phyloP scores from a whole-genome alignment of 1,284 basidiomycete species.

The Vanrija sp. region DNA sequence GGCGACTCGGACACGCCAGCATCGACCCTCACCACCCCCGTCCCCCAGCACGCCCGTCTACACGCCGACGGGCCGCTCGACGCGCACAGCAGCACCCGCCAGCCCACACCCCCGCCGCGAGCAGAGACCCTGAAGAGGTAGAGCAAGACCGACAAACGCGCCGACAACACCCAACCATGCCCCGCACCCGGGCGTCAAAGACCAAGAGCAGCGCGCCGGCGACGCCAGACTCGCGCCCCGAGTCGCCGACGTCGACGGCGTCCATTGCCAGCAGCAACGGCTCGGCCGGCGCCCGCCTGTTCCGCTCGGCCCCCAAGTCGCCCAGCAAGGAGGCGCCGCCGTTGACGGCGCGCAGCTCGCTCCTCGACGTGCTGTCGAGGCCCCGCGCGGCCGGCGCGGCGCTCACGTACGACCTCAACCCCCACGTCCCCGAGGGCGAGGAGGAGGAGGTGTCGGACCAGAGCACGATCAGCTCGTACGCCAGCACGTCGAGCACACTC shows the following conservation, averaged over 20 bases:
- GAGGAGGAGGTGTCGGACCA: conserved; percentile 38
- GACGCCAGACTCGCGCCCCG: background rate
- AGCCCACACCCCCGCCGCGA: too few species aligned
- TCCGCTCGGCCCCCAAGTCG: background rate
- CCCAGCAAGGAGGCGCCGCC: background rate
- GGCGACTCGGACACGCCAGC: too few species aligned
- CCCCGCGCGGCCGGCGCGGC: conserved; percentile 23
- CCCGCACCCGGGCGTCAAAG: conserved; percentile 1
- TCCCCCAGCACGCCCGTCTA: too few species aligned
- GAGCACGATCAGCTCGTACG: conserved; percentile 39
- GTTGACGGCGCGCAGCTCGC: conserved; percentile 26
- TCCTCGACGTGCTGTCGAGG: conserved; percentile 36
- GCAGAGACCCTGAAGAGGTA: too few species aligned
- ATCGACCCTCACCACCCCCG: too few species aligned
- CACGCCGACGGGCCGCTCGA: too few species aligned
- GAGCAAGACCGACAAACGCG: too few species aligned
- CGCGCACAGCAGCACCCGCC: too few species aligned
- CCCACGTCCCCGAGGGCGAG: conserved; percentile 6
- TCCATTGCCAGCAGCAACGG: background rate
- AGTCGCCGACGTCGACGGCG: background rate
- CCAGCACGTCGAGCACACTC: conserved; percentile 13
- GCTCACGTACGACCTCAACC: conserved; percentile 17
- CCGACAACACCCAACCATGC: background rate
- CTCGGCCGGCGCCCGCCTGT: background rate
- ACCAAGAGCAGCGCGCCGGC: background rate